Percentiles rank a stretch among this genome's conserved stretches.
Conservation (phyloP, 2,329 filamentous ascomycete species). For the Tympanopsis confertula region DNA sequence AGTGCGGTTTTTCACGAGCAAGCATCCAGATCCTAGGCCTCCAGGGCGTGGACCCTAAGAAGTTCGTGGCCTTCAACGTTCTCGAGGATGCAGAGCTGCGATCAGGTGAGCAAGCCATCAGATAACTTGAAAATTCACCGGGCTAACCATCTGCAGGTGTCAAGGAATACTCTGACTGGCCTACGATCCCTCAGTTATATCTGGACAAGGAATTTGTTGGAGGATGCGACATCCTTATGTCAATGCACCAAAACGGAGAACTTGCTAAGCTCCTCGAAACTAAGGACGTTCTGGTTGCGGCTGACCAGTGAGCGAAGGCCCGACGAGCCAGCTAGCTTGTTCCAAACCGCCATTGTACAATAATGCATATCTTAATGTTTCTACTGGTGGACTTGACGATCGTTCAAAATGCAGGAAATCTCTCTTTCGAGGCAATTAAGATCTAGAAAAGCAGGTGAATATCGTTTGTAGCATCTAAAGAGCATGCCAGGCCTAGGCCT, state of each 20-base stretch:
- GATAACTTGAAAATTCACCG: not conserved
- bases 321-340: too few species aligned
- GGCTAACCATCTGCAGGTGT: slow-evolving; percentile 50
- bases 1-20: slow-evolving; percentile 92
- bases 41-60: slow-evolving; percentile 86
- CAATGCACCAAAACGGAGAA: slow-evolving; percentile 94
- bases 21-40: slow-evolving; percentile 89
- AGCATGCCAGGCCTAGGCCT: too few species aligned
- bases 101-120: slow-evolving; percentile 39
- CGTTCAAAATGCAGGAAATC: too few species aligned
- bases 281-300: slow-evolving; percentile 65
- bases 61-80: slow-evolving; percentile 98
- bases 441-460: too few species aligned
- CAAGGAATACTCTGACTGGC: slow-evolving; percentile 99
- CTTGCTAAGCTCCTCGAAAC: slow-evolving; percentile 84
- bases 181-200: slow-evolving; percentile 94
- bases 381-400: too few species aligned
- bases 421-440: too few species aligned
- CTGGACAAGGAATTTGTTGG: slow-evolving; percentile 91
- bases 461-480: too few species aligned
- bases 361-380: too few species aligned
- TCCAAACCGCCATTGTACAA: too few species aligned
- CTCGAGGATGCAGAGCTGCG: slow-evolving; percentile 82
- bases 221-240: slow-evolving; percentile 92
- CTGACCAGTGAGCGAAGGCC: slow-evolving; percentile 24